phyloP scores from a whole-genome alignment of 2,329 filamentous ascomycete genomes.

The Mariannaea sp. region DNA sequence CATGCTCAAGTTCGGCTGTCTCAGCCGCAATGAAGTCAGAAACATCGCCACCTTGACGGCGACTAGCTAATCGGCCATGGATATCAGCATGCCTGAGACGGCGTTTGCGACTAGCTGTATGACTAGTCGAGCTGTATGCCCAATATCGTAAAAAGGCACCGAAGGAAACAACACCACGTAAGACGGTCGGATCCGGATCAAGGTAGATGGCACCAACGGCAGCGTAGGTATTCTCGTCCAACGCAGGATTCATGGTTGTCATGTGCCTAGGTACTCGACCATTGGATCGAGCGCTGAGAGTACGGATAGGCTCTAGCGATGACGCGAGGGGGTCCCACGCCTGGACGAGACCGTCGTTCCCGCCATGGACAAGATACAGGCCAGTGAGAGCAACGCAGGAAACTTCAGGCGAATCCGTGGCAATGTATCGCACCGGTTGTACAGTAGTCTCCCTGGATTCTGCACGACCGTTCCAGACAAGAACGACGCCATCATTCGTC shows the following conservation, averaged over 20 bases:
- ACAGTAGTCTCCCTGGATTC: slow-evolving; percentile 53
- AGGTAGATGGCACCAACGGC: slow-evolving; percentile 83
- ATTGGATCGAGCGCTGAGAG: slow-evolving; percentile 83
- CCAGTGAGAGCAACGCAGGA: slow-evolving; percentile 82
- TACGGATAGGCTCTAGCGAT: slow-evolving; percentile 75
- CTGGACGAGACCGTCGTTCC: slow-evolving; percentile 92
- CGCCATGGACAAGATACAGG: slow-evolving; percentile 88
- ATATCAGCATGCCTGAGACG: slow-evolving; percentile 70
- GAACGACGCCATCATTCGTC: slow-evolving; percentile 74
- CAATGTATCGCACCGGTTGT: slow-evolving; percentile 76
- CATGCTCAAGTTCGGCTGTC: slow-evolving; percentile 75
- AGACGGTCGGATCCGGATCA: slow-evolving; percentile 82
- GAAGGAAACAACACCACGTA: slow-evolving; percentile 85
- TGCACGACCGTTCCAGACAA: slow-evolving; percentile 85
- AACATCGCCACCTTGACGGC: slow-evolving; percentile 68
- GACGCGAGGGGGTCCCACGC: slow-evolving; percentile 96
- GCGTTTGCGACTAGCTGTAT: slow-evolving; percentile 79
- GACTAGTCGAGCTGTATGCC: slow-evolving; percentile 86
- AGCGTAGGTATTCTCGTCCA: slow-evolving; percentile 74
- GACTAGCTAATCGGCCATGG: slow-evolving; percentile 55
- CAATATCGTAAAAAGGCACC: slow-evolving; percentile 90
- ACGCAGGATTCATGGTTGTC: slow-evolving; percentile 57
- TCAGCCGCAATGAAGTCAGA: slow-evolving; percentile 88
- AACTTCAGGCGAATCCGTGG: slow-evolving; percentile 88
- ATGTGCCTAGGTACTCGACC: slow-evolving; percentile 79